Percentiles rank a stretch among this genome's conserved stretches.
Conservation (phyloP, 192 early-diverging fungal genomes). For the Diversispora eburnea region DNA sequence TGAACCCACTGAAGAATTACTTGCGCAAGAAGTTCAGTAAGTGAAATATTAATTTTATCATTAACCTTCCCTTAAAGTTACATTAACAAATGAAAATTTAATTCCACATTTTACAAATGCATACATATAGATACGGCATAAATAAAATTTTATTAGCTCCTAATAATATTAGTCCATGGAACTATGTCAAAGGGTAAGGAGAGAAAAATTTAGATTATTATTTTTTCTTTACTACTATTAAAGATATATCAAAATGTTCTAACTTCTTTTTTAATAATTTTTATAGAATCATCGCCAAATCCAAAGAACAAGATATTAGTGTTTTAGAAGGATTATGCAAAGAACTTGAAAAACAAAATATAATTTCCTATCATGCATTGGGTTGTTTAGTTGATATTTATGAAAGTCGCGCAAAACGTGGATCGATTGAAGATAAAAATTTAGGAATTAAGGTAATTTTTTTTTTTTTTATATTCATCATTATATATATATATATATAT, state of each 20-base stretch:
- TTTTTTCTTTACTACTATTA: neutral
- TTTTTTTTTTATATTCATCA: neutral
- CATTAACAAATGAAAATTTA: neutral
- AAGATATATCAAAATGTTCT: neutral
- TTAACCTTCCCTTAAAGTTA: neutral
- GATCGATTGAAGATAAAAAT: constrained; percentile 35
- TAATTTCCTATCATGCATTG: constrained; percentile 40
- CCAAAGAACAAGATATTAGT: constrained; percentile 25
- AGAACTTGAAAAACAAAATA: constrained; percentile 32
- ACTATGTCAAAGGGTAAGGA: constrained; percentile 77
- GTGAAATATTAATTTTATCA: constrained; percentile 2
- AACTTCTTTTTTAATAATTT: neutral
- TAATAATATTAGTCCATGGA: constrained; percentile 91
- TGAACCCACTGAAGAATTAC: constrained; percentile 37
- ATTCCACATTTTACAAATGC: neutral
- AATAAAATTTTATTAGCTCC: constrained; percentile 76
- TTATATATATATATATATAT: neutral
- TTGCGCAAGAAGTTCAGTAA: constrained; percentile 68
- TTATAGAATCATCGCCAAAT: constrained; percentile 41
- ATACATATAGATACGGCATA: constrained; percentile 51
- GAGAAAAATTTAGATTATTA: neutral
- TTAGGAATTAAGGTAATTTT: constrained; percentile 39
- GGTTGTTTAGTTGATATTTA: constrained; percentile 46
- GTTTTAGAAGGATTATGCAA: constrained; percentile 45
- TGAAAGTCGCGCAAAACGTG: constrained; percentile 40